phyloP scores from a whole-genome alignment of 257 asterid genomes.

The Fraxinus anomala region DNA sequence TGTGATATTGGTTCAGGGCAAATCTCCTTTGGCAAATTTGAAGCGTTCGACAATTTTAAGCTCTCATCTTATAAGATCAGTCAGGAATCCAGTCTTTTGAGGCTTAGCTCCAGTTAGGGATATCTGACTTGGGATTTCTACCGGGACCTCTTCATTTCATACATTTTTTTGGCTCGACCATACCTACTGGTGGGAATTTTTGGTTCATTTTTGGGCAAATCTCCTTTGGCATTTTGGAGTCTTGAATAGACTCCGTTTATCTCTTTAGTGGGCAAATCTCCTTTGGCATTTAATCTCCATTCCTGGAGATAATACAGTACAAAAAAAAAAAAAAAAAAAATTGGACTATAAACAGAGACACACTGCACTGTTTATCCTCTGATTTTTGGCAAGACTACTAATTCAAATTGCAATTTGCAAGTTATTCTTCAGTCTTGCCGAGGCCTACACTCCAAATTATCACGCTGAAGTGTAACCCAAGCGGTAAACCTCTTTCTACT shows the following conservation, averaged over 20 bases:
- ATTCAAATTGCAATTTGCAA: slow-evolving; percentile 23
- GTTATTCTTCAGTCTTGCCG: slow-evolving; percentile 19
- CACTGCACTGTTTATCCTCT: background rate
- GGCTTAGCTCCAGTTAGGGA: slow-evolving; percentile 24
- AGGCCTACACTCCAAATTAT: slow-evolving; percentile 21
- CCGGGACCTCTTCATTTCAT: slow-evolving; percentile 28
- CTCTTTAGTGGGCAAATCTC: slow-evolving; percentile 27
- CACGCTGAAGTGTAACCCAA: slow-evolving; percentile 24
- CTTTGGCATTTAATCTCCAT: slow-evolving; percentile 45
- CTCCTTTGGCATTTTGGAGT: slow-evolving; percentile 79
- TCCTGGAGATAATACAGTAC: slow-evolving; percentile 51
- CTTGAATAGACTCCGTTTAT: slow-evolving; percentile 31
- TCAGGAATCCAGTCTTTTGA: slow-evolving; percentile 16
- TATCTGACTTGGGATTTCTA: slow-evolving; percentile 18
- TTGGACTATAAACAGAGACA: background rate
- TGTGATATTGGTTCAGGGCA: slow-evolving; percentile 42
- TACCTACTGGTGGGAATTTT: slow-evolving; percentile 30
- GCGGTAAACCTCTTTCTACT: slow-evolving; percentile 37
- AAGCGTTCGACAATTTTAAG: slow-evolving; percentile 22
- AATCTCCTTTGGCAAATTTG: slow-evolving; percentile 69
- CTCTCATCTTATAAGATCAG: slow-evolving; percentile 19
- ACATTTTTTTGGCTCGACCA: slow-evolving; percentile 19
- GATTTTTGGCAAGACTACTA: slow-evolving; percentile 7
- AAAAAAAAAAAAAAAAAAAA: slow-evolving; percentile 5
- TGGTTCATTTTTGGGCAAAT: slow-evolving; percentile 51